A percentile compares a stretch with the other conserved stretches of the same genome.
Conservation (phyloP, 164 flowering plant species). For the Stephania cephalantha region DNA sequence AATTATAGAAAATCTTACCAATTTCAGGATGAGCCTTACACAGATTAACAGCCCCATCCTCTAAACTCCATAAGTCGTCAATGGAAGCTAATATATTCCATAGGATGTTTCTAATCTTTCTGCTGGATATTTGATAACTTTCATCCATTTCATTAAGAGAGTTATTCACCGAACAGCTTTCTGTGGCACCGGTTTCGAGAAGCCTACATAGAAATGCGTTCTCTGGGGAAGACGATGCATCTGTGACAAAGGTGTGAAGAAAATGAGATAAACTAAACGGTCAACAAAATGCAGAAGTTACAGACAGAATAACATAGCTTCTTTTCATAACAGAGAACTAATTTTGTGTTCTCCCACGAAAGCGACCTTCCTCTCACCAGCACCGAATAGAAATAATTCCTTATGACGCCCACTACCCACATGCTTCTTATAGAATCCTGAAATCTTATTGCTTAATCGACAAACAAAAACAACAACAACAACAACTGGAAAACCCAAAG, state of each 20-base stretch:
- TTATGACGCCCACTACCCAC: too few relatives aligned
- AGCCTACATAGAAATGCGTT: constrained; percentile 66
- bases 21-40: constrained; percentile 36
- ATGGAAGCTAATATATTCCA: constrained; percentile 45
- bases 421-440: too few relatives aligned
- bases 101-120: constrained; percentile 32
- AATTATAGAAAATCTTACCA: constrained; percentile 36
- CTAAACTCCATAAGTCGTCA: constrained; percentile 41
- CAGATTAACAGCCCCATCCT: constrained; percentile 37
- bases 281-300: not conserved
- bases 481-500: too few relatives aligned
- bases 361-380: too few relatives aligned
- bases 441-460: too few relatives aligned
- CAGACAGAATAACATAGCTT: not conserved
- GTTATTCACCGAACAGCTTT: constrained; percentile 48
- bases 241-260: constrained; percentile 25
- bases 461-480: too few relatives aligned
- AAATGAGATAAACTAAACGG: not conserved
- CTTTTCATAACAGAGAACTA: too few relatives aligned
- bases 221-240: constrained; percentile 35
- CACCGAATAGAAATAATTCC: too few relatives aligned
- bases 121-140: constrained; percentile 19
- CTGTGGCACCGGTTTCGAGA: constrained; percentile 77
- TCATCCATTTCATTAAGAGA: constrained; percentile 34
- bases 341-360: too few relatives aligned